Evolutionary conservation across 2,329 filamentous ascomycete species (phyloP), one percentile per base, ranked within the genome.

Genomic region (Fusarium humuli): DNA sequence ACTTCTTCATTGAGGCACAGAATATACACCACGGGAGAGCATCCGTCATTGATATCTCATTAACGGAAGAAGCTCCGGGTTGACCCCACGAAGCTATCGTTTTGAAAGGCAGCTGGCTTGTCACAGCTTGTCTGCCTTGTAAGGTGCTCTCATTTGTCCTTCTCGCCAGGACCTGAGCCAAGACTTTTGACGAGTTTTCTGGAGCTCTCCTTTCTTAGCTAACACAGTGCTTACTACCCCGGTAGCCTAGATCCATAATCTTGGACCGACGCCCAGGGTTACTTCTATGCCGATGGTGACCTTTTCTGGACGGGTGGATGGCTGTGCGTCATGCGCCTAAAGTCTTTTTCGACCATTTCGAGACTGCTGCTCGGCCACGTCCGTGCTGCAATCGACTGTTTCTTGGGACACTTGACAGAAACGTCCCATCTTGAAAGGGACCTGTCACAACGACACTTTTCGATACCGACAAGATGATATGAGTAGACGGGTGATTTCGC

Each of bases 351-450:
- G 29, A 71, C 67, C 53, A 29, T 16, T 25, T 50, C 11, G 29
- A 23, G 18, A 22, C 41, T 6, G 49, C 68, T 59, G 69, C 61
- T 49, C 72, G 72, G 72, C 72, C 70, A 68, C 62, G 70, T 72
- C 72, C 72, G 72, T 72, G 72, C 72, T 61, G 65, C 32, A 48
- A 66, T 73, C 71, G 72, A 62, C 61, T 60, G 72, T 73, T 74
- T 68, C 53, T 64, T 64, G 42, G 62, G 44, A 56, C 56, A 52
- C 62, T 65, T 23, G 32, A 57, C 47, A 59, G 46, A 61, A 69
- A 71, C 71, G 61, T 62, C 41, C 68, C 72, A 74, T 67, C 27
- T 37, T 32, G 37, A 56, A 41, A 11, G 67, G 61, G 20, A 71
- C 72, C 50, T 72, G 70, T 73, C 72, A 74, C 57, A 70, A 46